Conservation (phyloP, 306 rosid genomes). For the Begonia fuchsioides region DNA sequence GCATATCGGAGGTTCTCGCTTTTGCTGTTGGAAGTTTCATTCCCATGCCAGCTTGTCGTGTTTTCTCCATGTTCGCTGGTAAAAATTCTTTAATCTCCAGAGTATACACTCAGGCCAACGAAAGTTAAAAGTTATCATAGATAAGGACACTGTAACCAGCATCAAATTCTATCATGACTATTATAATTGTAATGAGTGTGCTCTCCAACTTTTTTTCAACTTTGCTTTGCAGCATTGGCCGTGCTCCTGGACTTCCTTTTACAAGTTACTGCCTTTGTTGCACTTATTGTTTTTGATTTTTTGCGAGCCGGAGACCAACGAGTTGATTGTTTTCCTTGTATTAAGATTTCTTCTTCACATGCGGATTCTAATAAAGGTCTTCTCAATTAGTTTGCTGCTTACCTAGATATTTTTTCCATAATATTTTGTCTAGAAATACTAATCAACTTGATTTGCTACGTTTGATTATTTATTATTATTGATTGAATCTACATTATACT, state of each 20-base stretch:
- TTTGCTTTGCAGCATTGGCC: conserved; percentile 73
- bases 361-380: conserved; percentile 57
- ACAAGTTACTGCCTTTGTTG: conserved; percentile 94
- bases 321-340: conserved; percentile 90
- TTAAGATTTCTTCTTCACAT: conserved; percentile 45
- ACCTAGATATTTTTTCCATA: conserved; percentile 4
- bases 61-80: conserved; percentile 99
- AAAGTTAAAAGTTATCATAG: too few relatives aligned
- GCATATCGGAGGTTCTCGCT: conserved; percentile 90
- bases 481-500: conserved; percentile 3
- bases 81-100: conserved; percentile 1
- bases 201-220: conserved; percentile 14
- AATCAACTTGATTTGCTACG: background rate
- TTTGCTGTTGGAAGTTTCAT: conserved; percentile 96
- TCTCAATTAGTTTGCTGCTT: conserved; percentile 8
- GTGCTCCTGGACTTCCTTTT: conserved; percentile 90
- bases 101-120: too few relatives aligned
- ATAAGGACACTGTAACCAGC: conserved; percentile 1
- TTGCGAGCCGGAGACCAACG: conserved; percentile 72
- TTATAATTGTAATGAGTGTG: conserved; percentile 10
- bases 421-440: background rate
- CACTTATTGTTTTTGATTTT: conserved; percentile 78
- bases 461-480: background rate
- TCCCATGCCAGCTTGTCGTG: conserved; percentile 98
- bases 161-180: conserved; percentile 8